These are phyloP conservation scores for Aristolochia californica DNA, from an alignment of 164 flowering plant genomes.

Conservation along the genomic window DNA sequence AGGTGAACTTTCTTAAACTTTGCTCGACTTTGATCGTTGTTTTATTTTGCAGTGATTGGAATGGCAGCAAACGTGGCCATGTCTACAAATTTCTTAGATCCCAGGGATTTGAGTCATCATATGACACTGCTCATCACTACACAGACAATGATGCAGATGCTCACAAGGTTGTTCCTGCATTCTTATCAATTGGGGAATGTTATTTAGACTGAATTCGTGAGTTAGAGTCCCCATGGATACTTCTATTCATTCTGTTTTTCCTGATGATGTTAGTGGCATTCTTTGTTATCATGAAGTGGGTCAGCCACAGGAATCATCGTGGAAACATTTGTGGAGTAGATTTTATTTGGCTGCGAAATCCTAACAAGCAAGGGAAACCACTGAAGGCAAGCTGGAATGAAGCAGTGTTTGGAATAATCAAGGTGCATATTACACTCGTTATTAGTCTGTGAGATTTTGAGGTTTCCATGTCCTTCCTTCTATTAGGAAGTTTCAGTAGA, in stretches of 20 bases:
- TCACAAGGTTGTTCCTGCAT: conserved; percentile 50
- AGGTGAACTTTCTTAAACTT: neutral
- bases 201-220: neutral
- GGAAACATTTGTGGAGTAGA: conserved; percentile 96
- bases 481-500: no score
- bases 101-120: conserved; percentile 91
- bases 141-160: conserved; percentile 74
- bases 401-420: conserved; percentile 84
- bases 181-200: neutral
- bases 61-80: conserved; percentile 96
- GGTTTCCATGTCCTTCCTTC: no score
- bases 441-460: no score
- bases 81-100: conserved; percentile 92
- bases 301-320: conserved; percentile 90
- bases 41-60: conserved; percentile 66
- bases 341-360: conserved; percentile 97
- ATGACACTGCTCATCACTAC: conserved; percentile 93
- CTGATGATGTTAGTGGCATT: no score
- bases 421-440: conserved; percentile 27
- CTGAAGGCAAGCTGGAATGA: conserved; percentile 86
- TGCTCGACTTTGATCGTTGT: neutral
- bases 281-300: conserved; percentile 49
- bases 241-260: conserved; percentile 4
- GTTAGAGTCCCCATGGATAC: conserved; percentile 1
- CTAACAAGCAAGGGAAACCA: conserved; percentile 53